A percentile compares a stretch with the other conserved stretches of the same genome.
Conservation (phyloP, 192 early-diverging fungal genomes). For the Linnemannia exigua region DNA sequence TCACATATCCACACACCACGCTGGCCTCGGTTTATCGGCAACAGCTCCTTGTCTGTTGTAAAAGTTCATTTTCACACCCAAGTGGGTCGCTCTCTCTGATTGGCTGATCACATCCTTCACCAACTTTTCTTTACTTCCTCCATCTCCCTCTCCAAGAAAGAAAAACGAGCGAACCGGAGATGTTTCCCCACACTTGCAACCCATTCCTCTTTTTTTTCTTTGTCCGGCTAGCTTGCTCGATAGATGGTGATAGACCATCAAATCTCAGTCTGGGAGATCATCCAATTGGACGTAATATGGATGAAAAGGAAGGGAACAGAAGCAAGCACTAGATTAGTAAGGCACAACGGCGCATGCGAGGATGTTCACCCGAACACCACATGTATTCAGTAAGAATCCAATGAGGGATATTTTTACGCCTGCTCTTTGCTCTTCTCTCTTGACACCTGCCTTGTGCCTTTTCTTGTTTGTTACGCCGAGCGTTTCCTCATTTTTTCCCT, state of each 20-base stretch:
- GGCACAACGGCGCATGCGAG: too few relatives aligned
- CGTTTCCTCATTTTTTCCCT: too few relatives aligned
- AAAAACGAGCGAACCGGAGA: neutral
- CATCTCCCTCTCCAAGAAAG: neutral
- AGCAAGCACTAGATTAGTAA: too few relatives aligned
- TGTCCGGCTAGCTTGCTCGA: neutral
- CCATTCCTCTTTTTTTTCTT: neutral
- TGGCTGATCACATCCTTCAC: neutral
- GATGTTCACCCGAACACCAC: too few relatives aligned
- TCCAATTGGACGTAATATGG: too few relatives aligned
- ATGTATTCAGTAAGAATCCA: too few relatives aligned
- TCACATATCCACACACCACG: neutral
- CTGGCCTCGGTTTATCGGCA: neutral
- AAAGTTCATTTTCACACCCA: neutral
- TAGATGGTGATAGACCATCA: too few relatives aligned
- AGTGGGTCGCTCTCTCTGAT: neutral
- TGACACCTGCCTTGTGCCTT: too few relatives aligned
- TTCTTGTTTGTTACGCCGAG: too few relatives aligned
- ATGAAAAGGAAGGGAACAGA: neutral
- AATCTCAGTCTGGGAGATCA: neutral
- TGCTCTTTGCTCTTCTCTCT: too few relatives aligned
- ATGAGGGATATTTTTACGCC: too few relatives aligned
- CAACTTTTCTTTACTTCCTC: neutral
- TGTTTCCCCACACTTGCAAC: neutral
- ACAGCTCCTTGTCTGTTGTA: neutral